Base-by-base conservation (phyloP, 2,329 filamentous ascomycete species). In the Venturia aucupariae region DNA sequence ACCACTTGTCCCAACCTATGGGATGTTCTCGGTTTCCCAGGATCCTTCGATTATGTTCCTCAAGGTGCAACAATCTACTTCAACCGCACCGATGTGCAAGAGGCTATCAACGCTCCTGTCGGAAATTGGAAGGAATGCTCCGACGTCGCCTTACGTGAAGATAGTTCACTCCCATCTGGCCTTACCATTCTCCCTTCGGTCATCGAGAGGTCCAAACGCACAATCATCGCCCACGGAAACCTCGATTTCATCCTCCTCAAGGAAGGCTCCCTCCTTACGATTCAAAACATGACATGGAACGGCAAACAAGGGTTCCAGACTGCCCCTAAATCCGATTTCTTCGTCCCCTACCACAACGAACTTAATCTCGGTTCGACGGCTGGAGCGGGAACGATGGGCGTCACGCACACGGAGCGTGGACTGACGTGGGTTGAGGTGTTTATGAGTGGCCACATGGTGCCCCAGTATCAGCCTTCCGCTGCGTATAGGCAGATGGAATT, bases 241-340 rank as follows among this genome's bases (percentile, higher is more conserved):
- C 80, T 88, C 13, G 90, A 92, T 75, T 89, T 82, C 71, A 81
- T 89, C 66, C 80, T 90, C 11, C 78, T 87, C 30, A 78, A 81
- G 70, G 88, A 89, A 72, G 89, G 89, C 19, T 88, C 88, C 0
- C 78, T 93, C 1, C 77, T 90, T 7, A 82, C 82, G 0, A 86
- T 92, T 65, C 89, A 93, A 72, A 92, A 92, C 77, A 90, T 92
- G 86, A 92, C 88, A 0, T 93, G 86, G 85, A 84, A 84, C 65
- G 89, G 89, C 4, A 73, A 80, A 54, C 83, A 88, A 62, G 90
- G 90, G 0, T 92, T 93, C 78, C 82, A 86, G 67, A 72, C 74
- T 1, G 74, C 76, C 0, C 90, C 89, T 0, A 72, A 72, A 1
- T 81, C 85, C 62, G 84, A 86, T 2, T 86, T 90, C 71, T 90